These are phyloP conservation scores for Kodamaea fungicola DNA, from an alignment of 1,139 yeast species.

Conservation along the genomic window DNA sequence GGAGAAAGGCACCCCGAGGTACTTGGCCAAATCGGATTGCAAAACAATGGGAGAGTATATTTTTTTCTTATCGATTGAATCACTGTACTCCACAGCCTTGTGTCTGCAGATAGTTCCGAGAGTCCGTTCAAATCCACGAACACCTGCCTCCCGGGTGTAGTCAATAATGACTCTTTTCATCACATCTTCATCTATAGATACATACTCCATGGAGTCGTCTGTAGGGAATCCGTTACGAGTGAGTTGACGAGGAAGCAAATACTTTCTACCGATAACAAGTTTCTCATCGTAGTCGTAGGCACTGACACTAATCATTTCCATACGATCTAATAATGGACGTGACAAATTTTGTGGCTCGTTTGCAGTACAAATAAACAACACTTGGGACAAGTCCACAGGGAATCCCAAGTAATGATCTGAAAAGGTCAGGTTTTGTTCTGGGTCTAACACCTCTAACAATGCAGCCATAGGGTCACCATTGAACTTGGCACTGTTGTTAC, in stretches of 20 bases:
- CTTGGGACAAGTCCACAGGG: conserved; percentile 82
- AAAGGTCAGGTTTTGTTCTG: conserved; percentile 80
- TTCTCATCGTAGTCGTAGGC: conserved; percentile 86
- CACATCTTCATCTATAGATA: conserved; percentile 43
- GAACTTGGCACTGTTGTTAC: conserved; percentile 41
- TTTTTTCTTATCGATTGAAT: conserved; percentile 24
- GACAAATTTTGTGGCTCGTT: conserved; percentile 74
- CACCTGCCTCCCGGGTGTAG: conserved; percentile 88
- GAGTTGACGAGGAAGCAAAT: conserved; percentile 77
- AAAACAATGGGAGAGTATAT: conserved; percentile 38
- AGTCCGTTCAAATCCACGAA: conserved; percentile 70
- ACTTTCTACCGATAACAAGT: conserved; percentile 65
- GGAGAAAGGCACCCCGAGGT: conserved; percentile 49
- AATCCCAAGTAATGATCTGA: conserved; percentile 86
- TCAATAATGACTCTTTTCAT: conserved; percentile 60
- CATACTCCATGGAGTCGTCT: conserved; percentile 21
- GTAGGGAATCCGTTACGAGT: conserved; percentile 63
- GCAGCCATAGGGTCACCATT: conserved; percentile 95
- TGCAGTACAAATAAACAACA: conserved; percentile 87
- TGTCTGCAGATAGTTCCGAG: conserved; percentile 73
- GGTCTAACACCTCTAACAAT: conserved; percentile 82
- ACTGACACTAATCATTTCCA: conserved; percentile 76
- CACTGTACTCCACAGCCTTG: conserved; percentile 76
- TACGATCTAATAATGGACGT: conserved; percentile 78
- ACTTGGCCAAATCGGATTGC: conserved; percentile 44